Evolutionary conservation across 441 rosid species (phyloP).

Genomic region (Syzygium syzygioides): DNA sequence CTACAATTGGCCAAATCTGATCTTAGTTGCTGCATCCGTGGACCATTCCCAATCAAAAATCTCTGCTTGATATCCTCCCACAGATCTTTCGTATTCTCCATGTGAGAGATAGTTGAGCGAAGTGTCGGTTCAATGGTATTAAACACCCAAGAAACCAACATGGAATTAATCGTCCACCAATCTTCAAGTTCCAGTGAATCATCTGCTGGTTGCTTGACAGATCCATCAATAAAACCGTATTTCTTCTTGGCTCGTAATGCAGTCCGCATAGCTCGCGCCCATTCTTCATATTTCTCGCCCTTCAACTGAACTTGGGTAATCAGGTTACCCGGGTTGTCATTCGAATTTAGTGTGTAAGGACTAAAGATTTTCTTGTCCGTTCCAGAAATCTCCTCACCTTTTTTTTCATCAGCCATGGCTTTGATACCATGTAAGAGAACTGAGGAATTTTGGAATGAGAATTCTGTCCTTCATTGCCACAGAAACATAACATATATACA

Average conservation of each 20-base stretch:
- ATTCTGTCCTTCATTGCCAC: too few relatives aligned
- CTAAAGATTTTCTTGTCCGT: too few relatives aligned
- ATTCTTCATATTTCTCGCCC: background rate
- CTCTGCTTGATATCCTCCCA: slow-evolving; percentile 1
- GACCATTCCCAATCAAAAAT: slow-evolving; percentile 2
- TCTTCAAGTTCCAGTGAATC: background rate
- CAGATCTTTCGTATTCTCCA: background rate
- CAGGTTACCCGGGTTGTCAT: too few relatives aligned
- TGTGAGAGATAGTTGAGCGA: background rate
- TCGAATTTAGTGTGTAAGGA: too few relatives aligned
- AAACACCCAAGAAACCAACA: background rate
- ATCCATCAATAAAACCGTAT: slow-evolving; percentile 1
- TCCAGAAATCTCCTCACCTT: too few relatives aligned
- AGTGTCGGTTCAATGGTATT: slow-evolving; percentile 6
- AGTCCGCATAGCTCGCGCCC: background rate
- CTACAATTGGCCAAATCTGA: background rate
- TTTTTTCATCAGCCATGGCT: too few relatives aligned
- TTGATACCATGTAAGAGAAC: too few relatives aligned
- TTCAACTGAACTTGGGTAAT: background rate
- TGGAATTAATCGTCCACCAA: slow-evolving; percentile 10
- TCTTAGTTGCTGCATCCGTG: background rate
- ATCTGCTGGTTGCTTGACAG: background rate
- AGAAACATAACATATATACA: too few relatives aligned
- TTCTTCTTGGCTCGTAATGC: background rate
- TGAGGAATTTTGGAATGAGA: too few relatives aligned